These are phyloP conservation scores for Metarhizium robertsii DNA, from an alignment of 2,329 filamentous ascomycete genomes.

Conservation along the genomic window DNA sequence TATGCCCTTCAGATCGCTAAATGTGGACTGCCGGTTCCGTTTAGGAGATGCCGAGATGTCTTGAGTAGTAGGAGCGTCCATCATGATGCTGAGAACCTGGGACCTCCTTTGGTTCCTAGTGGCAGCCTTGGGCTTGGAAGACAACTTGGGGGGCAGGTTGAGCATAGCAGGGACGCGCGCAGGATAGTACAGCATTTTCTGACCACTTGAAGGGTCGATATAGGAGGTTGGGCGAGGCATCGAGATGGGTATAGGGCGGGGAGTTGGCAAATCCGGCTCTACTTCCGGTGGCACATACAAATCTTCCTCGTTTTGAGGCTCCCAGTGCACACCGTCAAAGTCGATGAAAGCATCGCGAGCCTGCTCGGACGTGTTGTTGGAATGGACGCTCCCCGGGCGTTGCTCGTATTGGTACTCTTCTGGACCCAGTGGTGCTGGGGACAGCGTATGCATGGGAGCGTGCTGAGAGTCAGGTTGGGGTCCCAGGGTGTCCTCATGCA, in stretches of 20 bases:
- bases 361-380: constrained; percentile 54
- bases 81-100: constrained; percentile 58
- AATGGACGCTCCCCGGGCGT: constrained; percentile 38
- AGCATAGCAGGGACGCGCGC: constrained; percentile 90
- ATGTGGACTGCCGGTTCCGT: constrained; percentile 14
- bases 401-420: constrained; percentile 8
- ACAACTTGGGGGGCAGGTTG: constrained; percentile 82
- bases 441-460: background rate
- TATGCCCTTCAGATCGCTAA: constrained; percentile 10
- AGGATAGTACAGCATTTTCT: constrained; percentile 89
- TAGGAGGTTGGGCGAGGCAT: constrained; percentile 45
- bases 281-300: constrained; percentile 12
- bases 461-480: background rate
- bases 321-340: constrained; percentile 73
- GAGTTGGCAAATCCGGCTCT: constrained; percentile 14
- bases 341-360: constrained; percentile 63
- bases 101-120: constrained; percentile 63
- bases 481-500: constrained; percentile 19
- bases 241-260: constrained; percentile 13
- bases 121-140: constrained; percentile 56
- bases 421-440: background rate
- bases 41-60: constrained; percentile 2
- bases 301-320: constrained; percentile 36
- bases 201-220: constrained; percentile 54
- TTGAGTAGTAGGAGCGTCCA: constrained; percentile 13